Evolutionary conservation across 352 stramenopile species (phyloP).

Genomic region (Elongisporangium anandrum): DNA sequence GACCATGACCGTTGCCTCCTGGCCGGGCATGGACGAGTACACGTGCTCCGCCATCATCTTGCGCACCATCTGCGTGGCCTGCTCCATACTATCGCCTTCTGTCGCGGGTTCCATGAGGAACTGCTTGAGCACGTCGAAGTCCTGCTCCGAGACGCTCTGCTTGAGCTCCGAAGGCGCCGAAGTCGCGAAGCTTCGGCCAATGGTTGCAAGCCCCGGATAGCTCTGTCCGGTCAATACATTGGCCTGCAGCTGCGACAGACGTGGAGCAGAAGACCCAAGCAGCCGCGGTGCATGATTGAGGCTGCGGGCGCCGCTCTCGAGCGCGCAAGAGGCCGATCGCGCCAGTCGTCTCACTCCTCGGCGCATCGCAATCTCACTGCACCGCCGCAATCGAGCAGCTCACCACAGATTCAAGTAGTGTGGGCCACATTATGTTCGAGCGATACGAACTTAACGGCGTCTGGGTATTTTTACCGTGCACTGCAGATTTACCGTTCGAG

Average conservation of each 20-base stretch:
- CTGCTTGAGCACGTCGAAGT: constrained; percentile 61
- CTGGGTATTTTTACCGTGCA: background rate
- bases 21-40: constrained; percentile 58
- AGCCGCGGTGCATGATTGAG: background rate
- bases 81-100: constrained; percentile 21
- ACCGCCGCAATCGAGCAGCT: background rate
- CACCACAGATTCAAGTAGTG: background rate
- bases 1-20: constrained; percentile 73
- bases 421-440: too few relatives aligned
- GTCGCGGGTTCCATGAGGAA: constrained; percentile 47
- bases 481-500: background rate
- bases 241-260: background rate
- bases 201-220: background rate
- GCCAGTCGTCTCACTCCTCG: background rate
- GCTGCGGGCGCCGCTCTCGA: background rate
- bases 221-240: background rate
- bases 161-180: background rate
- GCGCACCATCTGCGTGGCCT: constrained; percentile 35
- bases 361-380: background rate
- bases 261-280: background rate
- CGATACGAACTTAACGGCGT: background rate
- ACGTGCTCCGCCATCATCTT: constrained; percentile 56
- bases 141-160: constrained; percentile 6
- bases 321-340: background rate
- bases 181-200: background rate